Base-by-base conservation (phyloP, 805 yeast genomes). In the Myxozyma sirexii region DNA sequence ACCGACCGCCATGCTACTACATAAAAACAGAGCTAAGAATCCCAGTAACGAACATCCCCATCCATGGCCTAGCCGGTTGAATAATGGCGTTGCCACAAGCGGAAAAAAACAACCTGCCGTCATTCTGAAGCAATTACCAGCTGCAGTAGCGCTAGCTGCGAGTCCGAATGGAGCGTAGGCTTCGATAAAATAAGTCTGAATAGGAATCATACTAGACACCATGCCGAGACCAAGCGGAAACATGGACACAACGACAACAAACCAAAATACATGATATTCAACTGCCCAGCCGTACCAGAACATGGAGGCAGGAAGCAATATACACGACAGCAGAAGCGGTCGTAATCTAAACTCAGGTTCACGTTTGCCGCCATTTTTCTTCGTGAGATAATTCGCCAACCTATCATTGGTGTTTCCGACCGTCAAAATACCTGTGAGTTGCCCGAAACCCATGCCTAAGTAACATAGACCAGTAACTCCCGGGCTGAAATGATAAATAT, bases 91-190 rank as follows among this genome's bases (percentile, higher is more conserved):
- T 1, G 86, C 87, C 71, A 84, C 85, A 41, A 86, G 72, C 84
- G 87, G 64, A 82, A 87, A 86, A 13, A 81, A 77, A 56, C 85
- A 86, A 0, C 91, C 93, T 67, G 86, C 79, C 45, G 80, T 71
- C 4, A 89, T 84, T 67, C 93, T 76, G 68, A 84, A 80, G 61
- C 85, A 80, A 46, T 50, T 53, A 1, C 57, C 61, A 1, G 84
- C 87, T 72, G 88, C 88, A 4, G 94, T 94, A 39, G 93, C 93
- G 59, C 88, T 71, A 1, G 91, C 89, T 15, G 90, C 83, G 0
- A 94, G 92, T 29, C 87, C 85, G 33, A 61, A 74, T 10, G 75
- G 69, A 60, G 80, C 73, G 63, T 76, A 78, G 26, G 75, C 79
- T 58, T 77, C 80, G 23, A 77, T 68, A 41, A 77, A 41, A 47